Base-by-base conservation (phyloP, 768 basidiomycete species). In the Leccinum boreale region DNA sequence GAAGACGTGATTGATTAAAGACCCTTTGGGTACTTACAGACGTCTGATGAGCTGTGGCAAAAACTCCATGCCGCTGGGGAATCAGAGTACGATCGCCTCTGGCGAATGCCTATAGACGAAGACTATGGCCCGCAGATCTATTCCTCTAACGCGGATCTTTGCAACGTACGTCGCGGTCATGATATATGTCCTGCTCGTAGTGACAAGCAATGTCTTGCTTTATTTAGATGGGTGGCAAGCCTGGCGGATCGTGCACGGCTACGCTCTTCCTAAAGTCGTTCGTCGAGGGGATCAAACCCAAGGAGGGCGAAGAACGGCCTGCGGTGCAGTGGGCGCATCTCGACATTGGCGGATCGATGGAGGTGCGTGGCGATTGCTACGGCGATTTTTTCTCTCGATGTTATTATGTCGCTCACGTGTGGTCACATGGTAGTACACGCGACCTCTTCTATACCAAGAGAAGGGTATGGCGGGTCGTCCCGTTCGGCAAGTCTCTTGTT, bases 51-150 rank as follows among this genome's bases (percentile, higher is more conserved):
- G 23, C 84, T 95, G 19, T 94, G 90, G 90, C 65, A 80, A 36
- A 76, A 81, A 54, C 80, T 95, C 11, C 76, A 83, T 59, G 76
- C 68, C 3, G 91, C 92, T 3, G 91, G 90, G 11, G 83, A 86
- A 74, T 72, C 74, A 14, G 89, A 92, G 65, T 82, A 88, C 66
- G 91, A 93, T 72, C 84, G 85, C 54, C 86, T 95, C 79, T 94
- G 92, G 92, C 84, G 92, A 26, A 85, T 94, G 86, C 92, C 92
- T 10, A 82, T 95, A 53, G 87, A 91, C 64, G 90, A 92, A 46
- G 90, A 86, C 56, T 95, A 80, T 62, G 85, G 82, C 1, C 81
- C 84, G 11, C 90, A 91, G 69, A 94, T 95, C 64, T 73, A 85
- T 68, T 79, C 78, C 7, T 86, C 85, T 26, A 92, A 91, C 64